Evolutionary conservation across 306 rosid genomes (phyloP), one percentile per base, ranked within the genome.

Genomic region (Sicyos edulis): DNA sequence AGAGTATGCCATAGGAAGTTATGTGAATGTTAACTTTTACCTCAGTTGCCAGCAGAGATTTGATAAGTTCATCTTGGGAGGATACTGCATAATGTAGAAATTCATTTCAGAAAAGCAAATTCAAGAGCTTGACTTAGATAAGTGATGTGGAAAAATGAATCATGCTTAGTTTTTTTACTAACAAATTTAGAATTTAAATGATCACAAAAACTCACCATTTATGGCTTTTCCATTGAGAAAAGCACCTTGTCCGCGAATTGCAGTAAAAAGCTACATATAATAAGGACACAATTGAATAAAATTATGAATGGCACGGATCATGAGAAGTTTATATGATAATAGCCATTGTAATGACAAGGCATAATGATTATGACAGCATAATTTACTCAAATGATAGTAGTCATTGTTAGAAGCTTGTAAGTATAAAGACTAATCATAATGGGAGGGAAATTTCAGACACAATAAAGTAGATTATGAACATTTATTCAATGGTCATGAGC

Each of bases 1-100:
- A 0, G 44, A 20, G 71, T 44, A 32, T 66, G 54, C 9, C 3
- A 66, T 66, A 45, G 13, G 19, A 44, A 6, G 6, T 66, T 44
- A n/a, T 63, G 49, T 20, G 37, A 19, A 8, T 65, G 50, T 32
- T 1, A 10, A 44, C 5, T 4, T 63, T 64, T 82, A 93, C 98
- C 96, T 87, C 98, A 63, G 95, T 83, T 69, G 88, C 97, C 63
- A 93, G 91, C 63, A 93, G 92, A 74, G 91, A 81, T 75, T 78
- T 86, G 59, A 93, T 83, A 63, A 93, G 91, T 64, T 87, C 89
- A 52, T 78, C 71, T 85, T 90, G 80, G 76, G 96, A 74, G 2
- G 98, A 93, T 65, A 82, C 98, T 93, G 96, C 82, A 65, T 61
- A 64, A 82, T 44, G 29, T 44, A 71, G 78, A 19, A n/a, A 40